Evolutionary conservation across 2,329 filamentous ascomycete genomes (phyloP), one percentile per base, ranked within the genome.

Genomic region (Chrysoporthe deuterocubensis): DNA sequence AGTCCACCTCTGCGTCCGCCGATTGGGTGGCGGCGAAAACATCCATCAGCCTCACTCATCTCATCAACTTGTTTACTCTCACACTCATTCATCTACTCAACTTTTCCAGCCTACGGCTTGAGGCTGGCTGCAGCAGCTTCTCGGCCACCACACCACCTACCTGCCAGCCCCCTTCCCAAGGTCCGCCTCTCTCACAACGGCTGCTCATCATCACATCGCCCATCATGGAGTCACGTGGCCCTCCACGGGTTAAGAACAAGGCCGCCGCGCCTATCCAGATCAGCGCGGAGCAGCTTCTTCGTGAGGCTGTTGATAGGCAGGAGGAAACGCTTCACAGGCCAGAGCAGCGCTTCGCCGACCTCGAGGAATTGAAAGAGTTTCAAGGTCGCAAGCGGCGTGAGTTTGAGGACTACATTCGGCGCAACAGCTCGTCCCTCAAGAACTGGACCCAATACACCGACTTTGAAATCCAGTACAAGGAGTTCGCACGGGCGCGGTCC

Each of bases 181-280:
- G 9, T 21, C 14, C 37, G n/a, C 57, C 21, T 54, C n/a, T 34
- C 50, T 13, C 32, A 26, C 26, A 11, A 14, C n/a, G 26, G 43
- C 44, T 62, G 60, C 48, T 50, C 42, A 46, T 62, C 32, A n/a
- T 62, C n/a, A n/a, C 21, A 40, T 50, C 52, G 65, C 68, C 73
- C 79, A 87, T 71, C 71, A 97, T 98, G 94, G 95, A 98, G 85
- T 90, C 92, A 73, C 91, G 95, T 72, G 96, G 95, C 74, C 95
- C 96, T 68, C 95, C 96, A 14, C 87, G 94, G 87, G 96, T 99
- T 85, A 98, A 98, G 81, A 98, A 99, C 85, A 99, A 99, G 91
- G 93, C 92, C 72, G 87, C 96, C 1, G 95, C 95, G 82, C 93
- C 91, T 52, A 84, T 92, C 67, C 91, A 98, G 82, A 97, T 99